Conservation (phyloP, 805 yeast genomes). For the Myxozyma monticola region DNA sequence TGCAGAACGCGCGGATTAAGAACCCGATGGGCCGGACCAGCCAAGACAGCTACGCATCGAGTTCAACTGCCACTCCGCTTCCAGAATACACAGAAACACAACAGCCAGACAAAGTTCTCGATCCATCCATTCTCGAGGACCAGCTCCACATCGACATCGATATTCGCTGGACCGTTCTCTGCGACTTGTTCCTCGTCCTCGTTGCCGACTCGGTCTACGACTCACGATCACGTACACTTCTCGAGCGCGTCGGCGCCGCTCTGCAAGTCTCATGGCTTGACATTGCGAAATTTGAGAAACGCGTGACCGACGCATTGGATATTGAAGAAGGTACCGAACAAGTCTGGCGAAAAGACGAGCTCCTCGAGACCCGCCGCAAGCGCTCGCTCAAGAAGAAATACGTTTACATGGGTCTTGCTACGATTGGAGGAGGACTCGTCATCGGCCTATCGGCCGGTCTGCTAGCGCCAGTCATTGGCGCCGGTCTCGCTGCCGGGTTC, state of each 20-base stretch:
- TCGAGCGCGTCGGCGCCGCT: conserved; percentile 63
- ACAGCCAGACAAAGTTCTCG: conserved; percentile 6
- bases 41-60: neutral
- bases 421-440: conserved; percentile 92
- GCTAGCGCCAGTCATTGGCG: conserved; percentile 96
- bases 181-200: conserved; percentile 81
- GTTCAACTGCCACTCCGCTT: conserved; percentile 5
- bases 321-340: conserved; percentile 80
- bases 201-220: conserved; percentile 86
- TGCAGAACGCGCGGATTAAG: conserved; percentile 50
- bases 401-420: conserved; percentile 90
- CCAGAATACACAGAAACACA: conserved; percentile 19
- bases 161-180: conserved; percentile 88
- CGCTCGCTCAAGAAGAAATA: conserved; percentile 64
- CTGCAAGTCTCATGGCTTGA: conserved; percentile 65
- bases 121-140: conserved; percentile 28
- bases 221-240: conserved; percentile 79
- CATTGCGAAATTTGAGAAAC: conserved; percentile 81
- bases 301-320: conserved; percentile 87
- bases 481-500: conserved; percentile 95
- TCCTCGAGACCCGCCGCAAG: conserved; percentile 70
- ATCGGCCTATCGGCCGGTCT: conserved; percentile 94
- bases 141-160: conserved; percentile 55
- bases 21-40: conserved; percentile 44
- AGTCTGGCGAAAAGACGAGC: conserved; percentile 64